Evolutionary conservation across 108 stramenopile species (phyloP).

Genomic region (Skeletonema potamos): DNA sequence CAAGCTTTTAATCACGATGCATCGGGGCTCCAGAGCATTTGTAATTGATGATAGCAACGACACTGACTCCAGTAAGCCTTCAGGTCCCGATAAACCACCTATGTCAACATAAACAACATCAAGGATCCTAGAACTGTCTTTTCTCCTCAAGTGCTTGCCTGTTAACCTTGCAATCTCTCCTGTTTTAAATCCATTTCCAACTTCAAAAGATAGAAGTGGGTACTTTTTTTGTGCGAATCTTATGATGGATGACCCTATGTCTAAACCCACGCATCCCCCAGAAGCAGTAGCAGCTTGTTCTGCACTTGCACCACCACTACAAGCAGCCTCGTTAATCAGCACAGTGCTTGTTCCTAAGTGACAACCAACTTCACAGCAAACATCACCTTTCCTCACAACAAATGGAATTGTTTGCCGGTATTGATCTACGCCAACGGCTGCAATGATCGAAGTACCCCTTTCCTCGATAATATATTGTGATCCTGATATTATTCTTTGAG

Average conservation of each 20-base stretch:
- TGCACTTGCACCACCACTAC: background rate
- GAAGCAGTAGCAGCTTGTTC: background rate
- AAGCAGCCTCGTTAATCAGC: constrained; percentile 28
- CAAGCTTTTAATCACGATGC: constrained; percentile 49
- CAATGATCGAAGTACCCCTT: constrained; percentile 10
- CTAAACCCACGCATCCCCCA: constrained; percentile 46
- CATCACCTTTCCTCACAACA: constrained; percentile 29
- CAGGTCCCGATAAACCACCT: constrained; percentile 49
- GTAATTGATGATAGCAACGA: constrained; percentile 21
- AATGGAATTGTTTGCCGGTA: constrained; percentile 49
- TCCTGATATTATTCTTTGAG: constrained; percentile 17
- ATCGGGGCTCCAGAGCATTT: constrained; percentile 47
- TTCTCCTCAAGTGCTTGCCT: background rate
- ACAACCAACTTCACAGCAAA: constrained; percentile 52
- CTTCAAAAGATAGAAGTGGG: constrained; percentile 37
- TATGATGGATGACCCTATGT: constrained; percentile 53
- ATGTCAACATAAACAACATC: constrained; percentile 60
- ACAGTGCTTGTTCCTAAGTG: constrained; percentile 53
- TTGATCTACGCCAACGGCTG: constrained; percentile 53
- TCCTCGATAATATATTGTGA: constrained; percentile 10
- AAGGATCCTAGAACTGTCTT: constrained; percentile 16
- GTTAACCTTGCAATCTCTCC: constrained; percentile 35
- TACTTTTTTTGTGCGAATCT: constrained; percentile 29
- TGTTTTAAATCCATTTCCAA: constrained; percentile 57
- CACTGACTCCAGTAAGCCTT: constrained; percentile 52